Base-by-base conservation (phyloP, 768 basidiomycete genomes). In the Termitomyces sp. region DNA sequence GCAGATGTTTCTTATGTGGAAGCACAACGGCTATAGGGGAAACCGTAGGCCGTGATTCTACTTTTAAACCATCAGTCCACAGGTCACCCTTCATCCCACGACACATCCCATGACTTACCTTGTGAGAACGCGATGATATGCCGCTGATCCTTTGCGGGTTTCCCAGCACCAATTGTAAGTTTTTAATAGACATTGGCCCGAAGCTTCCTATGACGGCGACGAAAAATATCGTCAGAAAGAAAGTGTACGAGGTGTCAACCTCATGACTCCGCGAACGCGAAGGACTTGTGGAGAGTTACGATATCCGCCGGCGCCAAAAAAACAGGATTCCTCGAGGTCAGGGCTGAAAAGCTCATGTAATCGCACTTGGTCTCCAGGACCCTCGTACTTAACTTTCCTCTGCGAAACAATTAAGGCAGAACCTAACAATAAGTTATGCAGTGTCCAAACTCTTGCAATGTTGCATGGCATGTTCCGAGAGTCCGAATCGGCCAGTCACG, bases 401-500 rank as follows among this genome's bases (percentile, higher is more conserved):
- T 39, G n/a, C 12, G 8, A 52, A 18, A 39, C 1, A 41, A 39
- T 52, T 6, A 39, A 41, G 37, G 18, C 16, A 51, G 22, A 20
- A 20, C 5, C 26, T 9, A n/a, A 37, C 18, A 51, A 39, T 12
- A 39, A n/a, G n/a, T n/a, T n/a, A n/a, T n/a, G n/a, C n/a, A n/a
- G n/a, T n/a, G n/a, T n/a, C n/a, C n/a, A n/a, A n/a, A n/a, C n/a
- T n/a, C n/a, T n/a, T n/a, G n/a, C 29, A 32, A 13, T 26, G 18
- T 7, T 39, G 36, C 24, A 27, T 39, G 31, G 50, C 24, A 51
- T 36, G 34, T 36, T 41, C 18, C 36, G 51, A n/a, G 51, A 37
- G 37, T 52, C 51, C 26, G 51, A 52, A 52, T 52, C 37, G 37
- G 51, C 26, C 51, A 52, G 37, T 52, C 51, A 52, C 50, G 50